Base-by-base conservation (phyloP, 495 filamentous ascomycete species). In the Neohortaea acidophila region DNA sequence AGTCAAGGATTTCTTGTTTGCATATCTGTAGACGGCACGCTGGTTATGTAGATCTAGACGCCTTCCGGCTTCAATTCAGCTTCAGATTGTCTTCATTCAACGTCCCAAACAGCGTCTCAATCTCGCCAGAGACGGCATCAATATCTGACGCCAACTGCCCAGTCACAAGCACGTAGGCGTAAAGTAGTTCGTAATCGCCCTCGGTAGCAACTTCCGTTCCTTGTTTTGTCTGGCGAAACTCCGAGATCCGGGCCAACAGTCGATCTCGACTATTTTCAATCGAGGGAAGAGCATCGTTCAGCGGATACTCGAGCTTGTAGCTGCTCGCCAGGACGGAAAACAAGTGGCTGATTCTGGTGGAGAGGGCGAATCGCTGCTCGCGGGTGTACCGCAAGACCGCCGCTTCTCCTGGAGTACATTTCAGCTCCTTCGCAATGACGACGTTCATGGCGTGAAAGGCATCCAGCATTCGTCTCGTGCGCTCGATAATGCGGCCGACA, bases 401-500 rank as follows among this genome's bases (percentile, higher is more conserved):
- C 31, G 76, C 68, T 57, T 94, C 89, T 0, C 85, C 84, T 33
- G 79, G 72, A 10, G 72, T 85, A 13, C 81, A 71, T 21, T 69
- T 71, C 8, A 79, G 66, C 33, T 81, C 79, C 54, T 87, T 87
- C 57, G 79, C 63, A 43, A 94, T 82, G 48, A 94, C 76, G 2
- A 94, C 73, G 49, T 86, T 91, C 79, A 97, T 92, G 25, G 87
- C 83, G 54, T 94, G 81, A 55, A 96, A 92, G 18, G 81, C 75
- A 58, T 96, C 85, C 10, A 94, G 72, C 58, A 93, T 82, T 27
- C 73, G 72, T 29, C 78, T 70, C 2, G 86, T 92, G 20, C 79
- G 77, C 11, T 72, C 68, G 50, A 94, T 67, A 29, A 94, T 76
- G 19, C 72, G 71, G 12, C 69, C 66, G 44, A 84, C 82, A 23